Evolutionary conservation across 257 asterid species (phyloP), one percentile per base, ranked within the genome.

Genomic region (Capsicum pubescens): DNA sequence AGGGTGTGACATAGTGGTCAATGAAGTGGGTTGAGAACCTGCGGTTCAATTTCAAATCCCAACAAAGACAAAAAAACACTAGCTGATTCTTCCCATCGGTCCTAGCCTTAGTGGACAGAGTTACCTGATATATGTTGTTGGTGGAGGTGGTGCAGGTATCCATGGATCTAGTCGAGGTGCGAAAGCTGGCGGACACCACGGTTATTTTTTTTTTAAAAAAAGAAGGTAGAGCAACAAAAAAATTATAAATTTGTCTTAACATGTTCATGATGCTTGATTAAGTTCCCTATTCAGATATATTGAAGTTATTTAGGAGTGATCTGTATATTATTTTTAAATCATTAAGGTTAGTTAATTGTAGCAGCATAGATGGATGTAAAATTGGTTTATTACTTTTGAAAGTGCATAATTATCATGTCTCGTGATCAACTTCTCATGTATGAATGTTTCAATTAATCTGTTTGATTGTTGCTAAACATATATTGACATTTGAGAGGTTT

Each of bases 291-390:
- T 26, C 17, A 50, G 17, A 3, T 21, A 76, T 14, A 52, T 2
- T 76, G 26, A 76, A 76, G 48, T 54, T 14, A 76, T 76, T 21
- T 76, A 52, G 81, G 48, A 56, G 26, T 52, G 46, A 76, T 76
- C 52, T 52, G 46, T 76, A 50, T 52, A 76, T 76, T 52, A 36
- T 52, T 76, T 76, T 76, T 67, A 36, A 54, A 52, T 76, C 48
- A 52, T 8, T 52, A 52, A 52, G 61, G 9, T 76, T 48, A 72
- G 59, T 72, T 19, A 7, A 76, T 56, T 52, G 52, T 76, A 63
- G 8, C 42, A 52, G 26, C 44, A 52, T 13, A 52, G 58, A 76
- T 50, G 81, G 46, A 76, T 26, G 61, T 76, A 21, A 52, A 4
- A 13, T 50, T 14, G 61, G 6, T 19, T 13, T 74, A 19, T 74